phyloP scores from a whole-genome alignment of 352 stramenopile species.

The Saprolegnia parasitica region DNA sequence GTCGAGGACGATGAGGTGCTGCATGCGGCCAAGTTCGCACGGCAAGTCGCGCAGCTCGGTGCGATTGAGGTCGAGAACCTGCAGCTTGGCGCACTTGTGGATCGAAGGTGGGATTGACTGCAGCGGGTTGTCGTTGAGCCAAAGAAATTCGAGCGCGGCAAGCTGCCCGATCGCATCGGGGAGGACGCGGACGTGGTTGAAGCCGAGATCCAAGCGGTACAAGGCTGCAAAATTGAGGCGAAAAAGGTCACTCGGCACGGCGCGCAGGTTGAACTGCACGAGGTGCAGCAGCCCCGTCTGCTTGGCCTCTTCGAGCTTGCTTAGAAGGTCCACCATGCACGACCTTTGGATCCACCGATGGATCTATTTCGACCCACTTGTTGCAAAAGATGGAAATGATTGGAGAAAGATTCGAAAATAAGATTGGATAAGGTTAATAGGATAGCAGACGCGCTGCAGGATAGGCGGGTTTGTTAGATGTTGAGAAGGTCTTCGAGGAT shows the following conservation, averaged over 20 bases:
- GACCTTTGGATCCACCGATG: background rate
- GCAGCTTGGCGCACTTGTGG: constrained; percentile 54
- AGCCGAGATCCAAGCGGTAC: constrained; percentile 71
- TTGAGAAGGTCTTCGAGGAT: background rate
- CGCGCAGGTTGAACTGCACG: constrained; percentile 41
- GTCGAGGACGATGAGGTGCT: constrained; percentile 60
- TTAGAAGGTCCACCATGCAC: background rate
- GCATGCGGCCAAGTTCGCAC: constrained; percentile 56
- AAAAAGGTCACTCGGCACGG: constrained; percentile 41
- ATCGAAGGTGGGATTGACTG: constrained; percentile 47
- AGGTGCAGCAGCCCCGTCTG: constrained; percentile 59
- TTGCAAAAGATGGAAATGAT: too few species aligned
- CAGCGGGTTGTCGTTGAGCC: constrained; percentile 84
- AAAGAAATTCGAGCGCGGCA: constrained; percentile 62
- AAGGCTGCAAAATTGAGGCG: constrained; percentile 39
- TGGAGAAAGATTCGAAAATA: too few species aligned
- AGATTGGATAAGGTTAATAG: background rate
- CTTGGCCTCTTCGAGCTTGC: constrained; percentile 51
- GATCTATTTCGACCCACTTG: too few species aligned
- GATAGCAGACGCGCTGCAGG: background rate
- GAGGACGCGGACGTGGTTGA: constrained; percentile 63
- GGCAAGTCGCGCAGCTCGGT: constrained; percentile 64
- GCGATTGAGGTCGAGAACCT: constrained; percentile 63
- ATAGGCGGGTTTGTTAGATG: background rate
- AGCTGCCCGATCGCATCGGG: constrained; percentile 55